These are phyloP conservation scores for Penicillium ucsense DNA, from an alignment of 495 filamentous ascomycete species.

Conservation along the genomic window DNA sequence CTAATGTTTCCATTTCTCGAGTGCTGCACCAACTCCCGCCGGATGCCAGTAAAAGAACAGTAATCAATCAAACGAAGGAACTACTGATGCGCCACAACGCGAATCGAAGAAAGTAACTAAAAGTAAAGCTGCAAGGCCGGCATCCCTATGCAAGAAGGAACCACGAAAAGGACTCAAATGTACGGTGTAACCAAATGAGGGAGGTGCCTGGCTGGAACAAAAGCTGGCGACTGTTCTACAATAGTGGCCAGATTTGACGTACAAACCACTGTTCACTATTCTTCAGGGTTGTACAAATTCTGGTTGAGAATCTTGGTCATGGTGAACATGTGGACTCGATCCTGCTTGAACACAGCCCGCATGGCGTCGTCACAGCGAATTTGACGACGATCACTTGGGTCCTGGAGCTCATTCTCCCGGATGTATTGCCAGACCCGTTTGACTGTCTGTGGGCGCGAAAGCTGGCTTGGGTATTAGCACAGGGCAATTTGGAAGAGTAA, in stretches of 20 bases:
- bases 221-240: no score
- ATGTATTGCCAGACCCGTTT: slow-evolving; percentile 95
- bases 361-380: slow-evolving; percentile 87
- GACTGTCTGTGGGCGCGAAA: slow-evolving; percentile 88
- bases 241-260: no score
- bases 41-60: slow-evolving; percentile 23
- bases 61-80: slow-evolving; percentile 7
- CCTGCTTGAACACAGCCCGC: slow-evolving; percentile 81
- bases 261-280: slow-evolving; percentile 28
- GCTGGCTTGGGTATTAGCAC: slow-evolving; percentile 32
- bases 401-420: slow-evolving; percentile 76
- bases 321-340: slow-evolving; percentile 93
- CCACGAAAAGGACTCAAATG: no score
- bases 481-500: not conserved
- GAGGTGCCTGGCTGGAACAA: no score
- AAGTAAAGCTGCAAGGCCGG: slow-evolving; percentile 16
- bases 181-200: slow-evolving; percentile 2
- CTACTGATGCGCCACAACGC: slow-evolving; percentile 8
- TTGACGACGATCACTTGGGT: slow-evolving; percentile 80
- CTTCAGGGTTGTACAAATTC: slow-evolving; percentile 56
- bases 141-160: slow-evolving; percentile 18
- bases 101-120: slow-evolving; percentile 6
- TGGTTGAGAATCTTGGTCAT: slow-evolving; percentile 80
- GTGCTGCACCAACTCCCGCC: slow-evolving; percentile 32
- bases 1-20: slow-evolving; percentile 3